Conservation (phyloP, 768 basidiomycete genomes). For the Trametes cingulata region DNA sequence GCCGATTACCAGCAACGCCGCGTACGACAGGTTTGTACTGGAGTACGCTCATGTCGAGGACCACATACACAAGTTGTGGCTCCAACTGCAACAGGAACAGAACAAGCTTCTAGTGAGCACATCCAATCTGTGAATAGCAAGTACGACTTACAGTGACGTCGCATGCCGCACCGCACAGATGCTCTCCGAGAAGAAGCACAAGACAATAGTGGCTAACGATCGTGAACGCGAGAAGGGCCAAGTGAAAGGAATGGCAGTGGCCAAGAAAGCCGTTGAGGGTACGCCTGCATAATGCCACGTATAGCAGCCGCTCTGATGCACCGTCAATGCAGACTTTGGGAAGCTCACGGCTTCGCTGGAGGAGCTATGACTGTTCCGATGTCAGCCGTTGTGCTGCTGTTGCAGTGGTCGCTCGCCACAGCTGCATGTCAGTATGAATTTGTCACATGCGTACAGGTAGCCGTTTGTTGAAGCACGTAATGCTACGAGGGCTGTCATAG, state of each 20-base stretch:
- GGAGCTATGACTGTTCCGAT: background rate
- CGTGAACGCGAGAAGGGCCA: conserved; percentile 28
- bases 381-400: background rate
- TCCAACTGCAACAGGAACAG: conserved; percentile 26
- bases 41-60: conserved; percentile 32
- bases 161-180: conserved; percentile 2
- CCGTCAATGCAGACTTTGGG: conserved; percentile 1
- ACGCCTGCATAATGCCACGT: background rate
- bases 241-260: conserved; percentile 29
- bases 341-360: conserved; percentile 3
- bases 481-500: no score
- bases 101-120: conserved; percentile 19
- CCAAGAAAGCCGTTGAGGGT: conserved; percentile 32
- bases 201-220: conserved; percentile 19
- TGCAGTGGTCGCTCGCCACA: background rate
- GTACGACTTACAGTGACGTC: no score
- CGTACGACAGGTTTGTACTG: conserved; percentile 28
- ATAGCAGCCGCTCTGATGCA: background rate
- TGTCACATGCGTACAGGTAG: no score
- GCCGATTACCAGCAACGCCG: conserved; percentile 17
- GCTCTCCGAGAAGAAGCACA: conserved; percentile 18
- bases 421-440: no score
- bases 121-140: background rate
- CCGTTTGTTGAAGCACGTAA: no score
- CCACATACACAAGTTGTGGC: conserved; percentile 28